These are phyloP conservation scores for Holtermanniella nyarrowii DNA, from an alignment of 768 basidiomycete genomes.

Conservation along the genomic window DNA sequence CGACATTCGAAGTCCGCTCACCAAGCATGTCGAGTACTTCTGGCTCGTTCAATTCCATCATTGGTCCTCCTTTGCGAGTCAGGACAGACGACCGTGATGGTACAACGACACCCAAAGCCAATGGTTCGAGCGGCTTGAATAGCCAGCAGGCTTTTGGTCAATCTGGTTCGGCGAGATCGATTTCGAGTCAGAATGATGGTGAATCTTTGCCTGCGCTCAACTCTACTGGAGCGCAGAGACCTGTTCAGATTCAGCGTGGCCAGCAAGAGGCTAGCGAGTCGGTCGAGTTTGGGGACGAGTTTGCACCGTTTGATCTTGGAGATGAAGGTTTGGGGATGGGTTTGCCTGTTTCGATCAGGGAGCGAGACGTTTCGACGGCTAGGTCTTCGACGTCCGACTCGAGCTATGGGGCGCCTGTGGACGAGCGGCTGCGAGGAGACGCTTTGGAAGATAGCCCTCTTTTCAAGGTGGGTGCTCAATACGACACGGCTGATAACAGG, in stretches of 20 bases:
- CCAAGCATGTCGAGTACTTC: neutral
- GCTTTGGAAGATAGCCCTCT: neutral
- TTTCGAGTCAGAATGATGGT: neutral
- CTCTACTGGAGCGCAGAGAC: no score
- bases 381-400: neutral
- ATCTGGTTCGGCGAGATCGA: neutral
- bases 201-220: neutral
- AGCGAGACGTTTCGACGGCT: neutral
- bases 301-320: neutral
- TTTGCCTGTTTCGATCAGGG: neutral
- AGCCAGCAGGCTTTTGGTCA: no score
- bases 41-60: neutral
- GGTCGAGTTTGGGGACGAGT: neutral
- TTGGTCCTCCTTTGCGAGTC: neutral
- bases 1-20: neutral
- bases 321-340: neutral
- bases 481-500: conserved; percentile 7
- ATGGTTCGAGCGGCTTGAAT: no score
- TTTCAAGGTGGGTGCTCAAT: neutral
- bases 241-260: neutral
- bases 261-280: neutral
- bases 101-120: neutral
- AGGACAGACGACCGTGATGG: neutral
- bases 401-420: neutral
- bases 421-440: neutral